A percentile compares a stretch with the other conserved stretches of the same genome.
phyloP scores from a whole-genome alignment of 495 filamentous ascomycete genomes.

The Trichoderma gamsii region DNA sequence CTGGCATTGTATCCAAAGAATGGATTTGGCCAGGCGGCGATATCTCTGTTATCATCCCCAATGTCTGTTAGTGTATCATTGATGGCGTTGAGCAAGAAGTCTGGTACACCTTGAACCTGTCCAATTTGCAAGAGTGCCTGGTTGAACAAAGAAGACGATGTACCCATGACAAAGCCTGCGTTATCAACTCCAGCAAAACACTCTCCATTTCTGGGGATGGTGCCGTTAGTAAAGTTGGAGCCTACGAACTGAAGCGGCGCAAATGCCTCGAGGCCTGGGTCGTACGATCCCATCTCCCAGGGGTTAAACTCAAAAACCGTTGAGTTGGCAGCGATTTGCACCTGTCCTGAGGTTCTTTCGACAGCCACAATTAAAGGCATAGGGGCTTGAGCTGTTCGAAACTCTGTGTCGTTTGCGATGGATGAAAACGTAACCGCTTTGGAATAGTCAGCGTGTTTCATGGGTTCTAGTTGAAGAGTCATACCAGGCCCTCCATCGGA shows the following conservation, averaged over 20 bases:
- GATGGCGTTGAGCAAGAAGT: slow-evolving; percentile 47
- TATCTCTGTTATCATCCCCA: slow-evolving; percentile 58
- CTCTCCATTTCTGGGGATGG: slow-evolving; percentile 45
- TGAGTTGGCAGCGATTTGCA: slow-evolving; percentile 62
- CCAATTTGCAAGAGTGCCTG: slow-evolving; percentile 54
- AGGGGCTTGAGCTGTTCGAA: slow-evolving; percentile 61
- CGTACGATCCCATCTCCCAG: slow-evolving; percentile 78
- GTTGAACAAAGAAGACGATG: slow-evolving; percentile 89
- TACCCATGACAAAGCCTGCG: slow-evolving; percentile 80
- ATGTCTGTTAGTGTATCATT: slow-evolving; percentile 47
- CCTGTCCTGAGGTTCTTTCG: slow-evolving; percentile 59
- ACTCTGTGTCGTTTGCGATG: slow-evolving; percentile 63
- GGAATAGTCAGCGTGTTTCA: background rate
- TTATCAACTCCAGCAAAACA: slow-evolving; percentile 84
- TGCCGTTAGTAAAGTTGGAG: slow-evolving; percentile 67
- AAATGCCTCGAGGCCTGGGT: slow-evolving; percentile 77
- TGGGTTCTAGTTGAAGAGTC: background rate
- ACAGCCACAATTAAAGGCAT: slow-evolving; percentile 80
- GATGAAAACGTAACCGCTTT: slow-evolving; percentile 76
- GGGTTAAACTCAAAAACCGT: slow-evolving; percentile 87
- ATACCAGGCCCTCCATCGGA: slow-evolving; percentile 59
- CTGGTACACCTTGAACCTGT: slow-evolving; percentile 44
- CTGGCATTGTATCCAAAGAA: slow-evolving; percentile 66
- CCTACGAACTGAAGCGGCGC: slow-evolving; percentile 69
- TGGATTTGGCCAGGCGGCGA: slow-evolving; percentile 80